Percentiles rank a stretch among this genome's conserved stretches.
Conservation (phyloP, 1,139 yeast genomes). For the Magnusiomyces ingens region DNA sequence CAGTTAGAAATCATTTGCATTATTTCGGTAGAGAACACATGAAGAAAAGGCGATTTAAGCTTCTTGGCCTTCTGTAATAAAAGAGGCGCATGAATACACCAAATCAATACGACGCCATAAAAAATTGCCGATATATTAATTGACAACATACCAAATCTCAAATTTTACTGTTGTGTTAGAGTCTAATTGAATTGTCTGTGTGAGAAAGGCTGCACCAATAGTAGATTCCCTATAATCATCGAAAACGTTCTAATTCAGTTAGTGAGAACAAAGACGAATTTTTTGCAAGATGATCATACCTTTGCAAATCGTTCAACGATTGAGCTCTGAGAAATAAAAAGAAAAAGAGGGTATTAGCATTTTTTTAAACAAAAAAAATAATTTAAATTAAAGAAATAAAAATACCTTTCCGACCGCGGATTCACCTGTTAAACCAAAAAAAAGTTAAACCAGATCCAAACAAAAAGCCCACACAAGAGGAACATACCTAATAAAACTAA, state of each 20-base stretch:
- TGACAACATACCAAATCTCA: conserved; percentile 37
- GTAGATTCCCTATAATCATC: conserved; percentile 93
- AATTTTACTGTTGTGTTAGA: conserved; percentile 44
- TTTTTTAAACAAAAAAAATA: not conserved
- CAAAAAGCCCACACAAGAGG: not conserved
- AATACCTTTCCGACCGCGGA: conserved; percentile 88
- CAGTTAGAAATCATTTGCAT: not conserved
- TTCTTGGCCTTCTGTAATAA: conserved; percentile 32
- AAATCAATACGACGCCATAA: not conserved
- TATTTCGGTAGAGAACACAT: not conserved
- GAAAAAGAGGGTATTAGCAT: not conserved
- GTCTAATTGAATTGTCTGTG: conserved; percentile 73
- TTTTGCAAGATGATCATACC: conserved; percentile 20
- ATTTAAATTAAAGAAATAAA: not conserved
- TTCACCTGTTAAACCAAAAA: conserved; percentile 46
- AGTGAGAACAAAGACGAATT: not conserved
- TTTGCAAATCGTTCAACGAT: conserved; percentile 90
- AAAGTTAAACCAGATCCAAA: not conserved
- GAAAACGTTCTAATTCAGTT: conserved; percentile 53
- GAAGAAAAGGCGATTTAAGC: not conserved
- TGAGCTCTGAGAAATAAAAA: conserved; percentile 40
- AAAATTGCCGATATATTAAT: not conserved
- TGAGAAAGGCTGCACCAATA: conserved; percentile 93
- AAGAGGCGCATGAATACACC: not conserved
- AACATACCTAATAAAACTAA: conserved; percentile 60